phyloP scores from a whole-genome alignment of 371 early-diverging fungal species.

The Mortierella sp. region DNA sequence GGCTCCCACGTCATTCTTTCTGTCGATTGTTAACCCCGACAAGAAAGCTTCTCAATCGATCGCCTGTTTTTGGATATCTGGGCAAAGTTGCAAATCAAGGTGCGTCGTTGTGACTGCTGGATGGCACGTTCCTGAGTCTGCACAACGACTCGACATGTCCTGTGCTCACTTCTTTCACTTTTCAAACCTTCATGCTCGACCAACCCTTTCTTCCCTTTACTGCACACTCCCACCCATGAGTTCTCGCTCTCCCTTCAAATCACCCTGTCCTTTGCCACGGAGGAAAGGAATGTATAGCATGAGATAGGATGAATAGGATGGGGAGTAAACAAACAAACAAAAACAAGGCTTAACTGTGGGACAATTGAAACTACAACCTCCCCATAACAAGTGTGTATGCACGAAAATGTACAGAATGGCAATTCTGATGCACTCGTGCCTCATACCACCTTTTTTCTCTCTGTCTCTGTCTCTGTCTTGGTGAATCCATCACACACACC shows the following conservation, averaged over 20 bases:
- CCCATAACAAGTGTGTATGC: background rate
- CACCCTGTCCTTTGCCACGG: slow-evolving; percentile 1
- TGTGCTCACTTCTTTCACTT: background rate
- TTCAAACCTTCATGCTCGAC: background rate
- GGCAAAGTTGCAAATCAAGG: background rate
- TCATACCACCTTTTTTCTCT: background rate
- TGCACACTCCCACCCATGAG: background rate
- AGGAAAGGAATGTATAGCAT: too few species aligned
- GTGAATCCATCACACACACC: background rate
- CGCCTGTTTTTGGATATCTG: background rate
- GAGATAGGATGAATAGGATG: background rate
- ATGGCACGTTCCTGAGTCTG: slow-evolving; percentile 39
- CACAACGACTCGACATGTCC: slow-evolving; percentile 26
- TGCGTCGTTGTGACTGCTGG: background rate
- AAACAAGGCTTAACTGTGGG: slow-evolving; percentile 3
- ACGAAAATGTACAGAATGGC: background rate
- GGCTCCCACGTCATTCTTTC: background rate
- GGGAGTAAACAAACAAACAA: background rate
- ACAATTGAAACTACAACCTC: background rate
- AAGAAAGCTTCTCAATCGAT: background rate
- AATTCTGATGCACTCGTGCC: background rate
- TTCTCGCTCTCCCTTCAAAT: background rate
- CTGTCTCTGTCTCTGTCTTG: background rate
- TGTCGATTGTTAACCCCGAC: background rate
- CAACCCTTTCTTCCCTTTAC: background rate